A percentile compares a stretch with the other conserved stretches of the same genome.
Conservation (phyloP, 768 basidiomycete genomes). For the Xanthoconium purpureum region DNA sequence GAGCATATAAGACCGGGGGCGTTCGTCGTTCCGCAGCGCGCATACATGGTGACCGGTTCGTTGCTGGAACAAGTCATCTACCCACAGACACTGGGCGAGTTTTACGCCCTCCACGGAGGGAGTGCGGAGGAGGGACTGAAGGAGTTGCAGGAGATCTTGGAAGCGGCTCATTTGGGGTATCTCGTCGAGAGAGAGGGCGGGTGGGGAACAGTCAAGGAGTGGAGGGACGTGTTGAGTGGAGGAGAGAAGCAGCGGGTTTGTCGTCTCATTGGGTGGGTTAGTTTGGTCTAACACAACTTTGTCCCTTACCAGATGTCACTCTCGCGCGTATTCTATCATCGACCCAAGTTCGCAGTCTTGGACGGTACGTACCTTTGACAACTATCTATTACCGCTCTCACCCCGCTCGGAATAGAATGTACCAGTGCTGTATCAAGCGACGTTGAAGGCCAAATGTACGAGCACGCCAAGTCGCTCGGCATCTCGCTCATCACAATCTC, state of each 20-base stretch:
- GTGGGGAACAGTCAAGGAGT: slow-evolving; percentile 87
- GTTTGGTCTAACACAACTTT: background rate
- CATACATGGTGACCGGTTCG: slow-evolving; percentile 88
- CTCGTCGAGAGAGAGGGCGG: slow-evolving; percentile 86
- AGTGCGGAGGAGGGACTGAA: slow-evolving; percentile 45
- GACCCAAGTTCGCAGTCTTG: slow-evolving; percentile 77
- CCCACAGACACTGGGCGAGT: slow-evolving; percentile 65
- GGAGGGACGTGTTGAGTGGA: slow-evolving; percentile 93
- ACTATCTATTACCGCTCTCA: background rate
- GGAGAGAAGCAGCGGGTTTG: slow-evolving; percentile 90
- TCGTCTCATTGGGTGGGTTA: background rate
- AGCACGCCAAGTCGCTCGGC: slow-evolving; percentile 81
- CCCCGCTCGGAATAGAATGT: slow-evolving; percentile 56
- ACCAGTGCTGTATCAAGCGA: slow-evolving; percentile 95
- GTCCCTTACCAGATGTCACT: slow-evolving; percentile 65
- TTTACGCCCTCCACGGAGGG: slow-evolving; percentile 62
- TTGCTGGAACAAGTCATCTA: slow-evolving; percentile 94
- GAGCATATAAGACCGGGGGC: slow-evolving; percentile 44
- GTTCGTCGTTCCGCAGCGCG: slow-evolving; percentile 89
- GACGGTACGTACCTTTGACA: slow-evolving; percentile 57
- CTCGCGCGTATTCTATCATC: slow-evolving; percentile 89
- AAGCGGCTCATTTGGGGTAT: slow-evolving; percentile 81
- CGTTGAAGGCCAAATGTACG: slow-evolving; percentile 95
- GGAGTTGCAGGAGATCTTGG: slow-evolving; percentile 74
- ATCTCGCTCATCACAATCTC: slow-evolving; percentile 95